phyloP scores from a whole-genome alignment of 768 basidiomycete genomes.

The Rhizopogon salebrosus region DNA sequence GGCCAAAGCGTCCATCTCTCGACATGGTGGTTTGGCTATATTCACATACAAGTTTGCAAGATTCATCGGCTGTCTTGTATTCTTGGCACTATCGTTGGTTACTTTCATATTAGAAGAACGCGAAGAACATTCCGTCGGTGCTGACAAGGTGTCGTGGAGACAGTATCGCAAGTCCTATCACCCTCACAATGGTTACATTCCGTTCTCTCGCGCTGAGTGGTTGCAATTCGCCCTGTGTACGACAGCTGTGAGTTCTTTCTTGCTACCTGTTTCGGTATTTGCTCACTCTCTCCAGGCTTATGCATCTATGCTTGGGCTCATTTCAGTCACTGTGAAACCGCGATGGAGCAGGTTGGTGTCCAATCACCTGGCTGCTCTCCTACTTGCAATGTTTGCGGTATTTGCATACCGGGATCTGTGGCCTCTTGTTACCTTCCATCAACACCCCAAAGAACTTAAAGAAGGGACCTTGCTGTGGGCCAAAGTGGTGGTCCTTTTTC shows the following conservation, averaged over 20 bases:
- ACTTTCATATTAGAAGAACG: slow-evolving; percentile 3
- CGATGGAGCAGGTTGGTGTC: slow-evolving; percentile 23
- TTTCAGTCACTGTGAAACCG: slow-evolving; percentile 29
- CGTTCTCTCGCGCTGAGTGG: not conserved
- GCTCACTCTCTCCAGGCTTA: slow-evolving; percentile 29
- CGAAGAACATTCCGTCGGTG: not conserved
- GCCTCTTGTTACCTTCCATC: slow-evolving; percentile 53
- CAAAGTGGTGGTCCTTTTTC: slow-evolving; percentile 40
- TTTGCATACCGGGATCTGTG: slow-evolving; percentile 57
- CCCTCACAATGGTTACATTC: not conserved
- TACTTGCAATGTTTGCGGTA: slow-evolving; percentile 42
- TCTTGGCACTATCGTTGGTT: slow-evolving; percentile 15
- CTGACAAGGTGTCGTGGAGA: not conserved
- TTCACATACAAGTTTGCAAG: slow-evolving; percentile 18
- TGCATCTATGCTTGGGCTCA: slow-evolving; percentile 34
- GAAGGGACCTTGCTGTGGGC: slow-evolving; percentile 51
- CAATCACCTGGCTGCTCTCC: slow-evolving; percentile 41
- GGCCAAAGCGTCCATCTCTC: slow-evolving; percentile 18
- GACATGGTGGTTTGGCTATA: slow-evolving; percentile 18
- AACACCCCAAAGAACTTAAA: slow-evolving; percentile 40
- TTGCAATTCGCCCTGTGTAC: slow-evolving; percentile 9
- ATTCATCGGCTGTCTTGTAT: slow-evolving; percentile 14
- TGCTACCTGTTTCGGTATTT: not conserved
- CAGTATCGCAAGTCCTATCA: not conserved
- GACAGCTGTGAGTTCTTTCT: slow-evolving; percentile 8